Base-by-base conservation (phyloP, 2,329 filamentous ascomycete genomes). In the Epicoccum nigrum region DNA sequence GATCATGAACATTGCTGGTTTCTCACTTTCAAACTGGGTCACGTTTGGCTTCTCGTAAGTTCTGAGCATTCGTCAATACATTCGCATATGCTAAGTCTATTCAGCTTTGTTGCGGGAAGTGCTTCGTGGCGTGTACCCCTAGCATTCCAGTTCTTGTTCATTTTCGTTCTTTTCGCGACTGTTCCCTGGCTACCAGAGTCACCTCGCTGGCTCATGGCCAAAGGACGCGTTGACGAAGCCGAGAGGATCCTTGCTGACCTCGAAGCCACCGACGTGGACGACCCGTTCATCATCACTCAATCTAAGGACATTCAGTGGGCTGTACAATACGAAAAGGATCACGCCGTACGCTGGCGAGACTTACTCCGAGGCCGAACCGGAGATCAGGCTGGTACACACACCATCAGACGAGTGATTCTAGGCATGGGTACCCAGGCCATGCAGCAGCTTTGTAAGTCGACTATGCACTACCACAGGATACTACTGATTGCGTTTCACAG, bases 391-490 rank as follows among this genome's bases (percentile, higher is more conserved):
- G 77, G 77, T 11, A 82, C 79, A 1, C 75, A 76, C 33, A 82
- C 78, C 0, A 70, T 83, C 7, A 74, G 81, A 6, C 74, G 81
- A 11, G 44, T 83, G 1, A 44, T 83, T 2, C 75, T 84, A 0
- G 81, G 81, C 3, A 78, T 78, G 60, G 82, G 83, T 0, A 81
- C 81, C 0, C 81, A 83, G 41, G 74, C 74, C 3, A 80, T 81
- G 72, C 79, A 82, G 45, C 79, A 81, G 53, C 64, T 81, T 4
- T 65, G 59, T 65, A 47, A 78, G 53, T 63, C 74, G 11, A 15
- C 4, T 5, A 23, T 17, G 5, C 7, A 38, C 15, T 72, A 70
- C 3, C 64, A 65, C 60, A 15, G 7, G 21, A 59, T 16, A 17
- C 11, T 9, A 7, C 54, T 54, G 33, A 55, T 31, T 25, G 3